phyloP scores from a whole-genome alignment of 805 yeast species.

The Grigorovia yakushimaensis region DNA sequence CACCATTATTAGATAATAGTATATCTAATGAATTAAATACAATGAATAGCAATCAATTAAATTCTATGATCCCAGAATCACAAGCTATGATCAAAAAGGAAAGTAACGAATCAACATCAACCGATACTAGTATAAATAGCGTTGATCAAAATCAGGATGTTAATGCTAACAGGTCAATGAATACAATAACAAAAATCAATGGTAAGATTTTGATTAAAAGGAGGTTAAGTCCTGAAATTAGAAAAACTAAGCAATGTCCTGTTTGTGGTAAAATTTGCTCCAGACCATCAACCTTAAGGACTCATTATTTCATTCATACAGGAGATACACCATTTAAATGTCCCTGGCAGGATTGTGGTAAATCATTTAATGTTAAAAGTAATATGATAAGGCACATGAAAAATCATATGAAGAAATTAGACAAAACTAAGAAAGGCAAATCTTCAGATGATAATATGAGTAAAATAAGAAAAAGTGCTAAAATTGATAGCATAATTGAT shows the following conservation, averaged over 20 bases:
- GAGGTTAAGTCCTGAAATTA: conserved; percentile 5
- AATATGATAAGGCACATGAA: conserved; percentile 74
- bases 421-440: neutral
- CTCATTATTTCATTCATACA: conserved; percentile 71
- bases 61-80: neutral
- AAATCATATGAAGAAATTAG: conserved; percentile 42
- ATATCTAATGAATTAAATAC: neutral
- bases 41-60: too few relatives aligned
- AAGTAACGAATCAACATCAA: neutral
- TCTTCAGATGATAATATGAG: too few relatives aligned
- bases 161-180: neutral
- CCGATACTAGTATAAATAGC: neutral
- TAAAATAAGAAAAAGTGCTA: neutral
- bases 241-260: conserved; percentile 31
- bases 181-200: neutral
- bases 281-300: conserved; percentile 71
- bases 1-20: neutral
- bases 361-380: conserved; percentile 63
- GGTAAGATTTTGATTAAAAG: conserved; percentile 3
- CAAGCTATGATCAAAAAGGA: neutral
- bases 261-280: conserved; percentile 70
- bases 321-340: conserved; percentile 67
- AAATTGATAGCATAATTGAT: neutral
- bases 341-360: conserved; percentile 54
- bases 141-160: neutral